Evolutionary conservation across 352 stramenopile genomes (phyloP), one percentile per base, ranked within the genome.

Genomic region (Globisporangium solare): DNA sequence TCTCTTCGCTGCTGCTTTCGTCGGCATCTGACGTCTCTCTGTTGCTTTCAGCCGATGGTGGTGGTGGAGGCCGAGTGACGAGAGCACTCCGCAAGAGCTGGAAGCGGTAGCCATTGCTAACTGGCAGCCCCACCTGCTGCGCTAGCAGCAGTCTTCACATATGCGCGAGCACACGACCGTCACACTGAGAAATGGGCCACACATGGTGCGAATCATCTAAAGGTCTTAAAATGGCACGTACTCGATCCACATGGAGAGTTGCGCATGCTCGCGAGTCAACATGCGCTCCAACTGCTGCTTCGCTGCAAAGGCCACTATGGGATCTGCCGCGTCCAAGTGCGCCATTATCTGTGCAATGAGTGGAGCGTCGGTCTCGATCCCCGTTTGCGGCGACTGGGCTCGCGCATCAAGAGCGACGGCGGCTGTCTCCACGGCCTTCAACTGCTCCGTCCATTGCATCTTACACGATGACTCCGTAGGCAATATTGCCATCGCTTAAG

Each of bases 51-150:
- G 27, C 4, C 27, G 27, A 35, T 35, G 24, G 24, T 27, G 24
- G 24, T 27, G 27, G 10, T 35, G 27, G 3, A 35, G 4, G 5
- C 7, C 5, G 27, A 35, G 27, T 35, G 27, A 83, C 47, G 27
- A 89, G 60, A 18, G 73, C 27, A 35, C 5, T 47, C 24, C 75
- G 79, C 5, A 89, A 42, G 6, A 86, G 51, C 47, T 84, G 73
- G 31, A 87, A 74, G 7, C 74, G 68, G 50, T 76, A 81, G 17
- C 70, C 68, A 54, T 64, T 47, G 18, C 8, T 40, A 15, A 17
- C 18, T 17, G 47, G 32, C 41, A 10, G 8, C 50, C 27, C 7
- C 27, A 10, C 27, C 5, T 35, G 27, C 27, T 35, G 27, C 10
- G 27, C 10, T 11, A 62, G 20, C 31, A 62, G 18, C 4, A 56